These are phyloP conservation scores for Rhynchosporium graminicola DNA, from an alignment of 2,329 filamentous ascomycete species.

Conservation along the genomic window DNA sequence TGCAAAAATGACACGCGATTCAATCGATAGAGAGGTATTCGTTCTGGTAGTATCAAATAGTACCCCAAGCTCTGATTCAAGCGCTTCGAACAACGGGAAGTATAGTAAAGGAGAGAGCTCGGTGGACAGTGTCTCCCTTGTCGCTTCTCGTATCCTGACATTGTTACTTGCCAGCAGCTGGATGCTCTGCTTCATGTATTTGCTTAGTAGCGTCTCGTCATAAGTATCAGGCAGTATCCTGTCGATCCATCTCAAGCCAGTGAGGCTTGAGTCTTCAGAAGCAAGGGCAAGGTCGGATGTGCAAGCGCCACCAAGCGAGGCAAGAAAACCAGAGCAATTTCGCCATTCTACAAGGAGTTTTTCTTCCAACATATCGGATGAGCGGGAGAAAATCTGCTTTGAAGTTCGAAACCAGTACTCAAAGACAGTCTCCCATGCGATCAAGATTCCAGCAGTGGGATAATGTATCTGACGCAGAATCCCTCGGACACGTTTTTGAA, in stretches of 20 bases:
- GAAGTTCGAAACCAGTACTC: constrained; percentile 65
- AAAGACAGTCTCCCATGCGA: constrained; percentile 67
- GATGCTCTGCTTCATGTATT: constrained; percentile 63
- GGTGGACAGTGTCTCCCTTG: constrained; percentile 64
- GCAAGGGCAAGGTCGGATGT: constrained; percentile 57
- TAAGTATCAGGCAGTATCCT: constrained; percentile 57
- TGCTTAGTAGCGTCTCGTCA: constrained; percentile 60
- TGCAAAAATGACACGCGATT: constrained; percentile 65
- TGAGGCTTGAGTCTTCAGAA: constrained; percentile 58
- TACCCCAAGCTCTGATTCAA: constrained; percentile 64
- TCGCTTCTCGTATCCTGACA: constrained; percentile 65
- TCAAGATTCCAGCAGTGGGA: constrained; percentile 66
- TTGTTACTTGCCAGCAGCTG: constrained; percentile 66
- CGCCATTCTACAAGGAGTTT: constrained; percentile 63
- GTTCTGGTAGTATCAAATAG: constrained; percentile 59
- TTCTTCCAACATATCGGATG: constrained; percentile 55
- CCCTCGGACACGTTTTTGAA: constrained; percentile 64
- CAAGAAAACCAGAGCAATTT: constrained; percentile 68
- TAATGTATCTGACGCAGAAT: constrained; percentile 61
- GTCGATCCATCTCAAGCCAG: constrained; percentile 62
- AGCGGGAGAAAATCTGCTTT: constrained; percentile 59
- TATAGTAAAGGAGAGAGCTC: constrained; percentile 65
- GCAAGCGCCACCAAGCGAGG: constrained; percentile 66
- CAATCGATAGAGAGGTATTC: constrained; percentile 53
- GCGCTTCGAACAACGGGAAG: constrained; percentile 62